Conservation (phyloP, 2,329 filamentous ascomycete genomes). For the Sporothrix pseudoabietina region DNA sequence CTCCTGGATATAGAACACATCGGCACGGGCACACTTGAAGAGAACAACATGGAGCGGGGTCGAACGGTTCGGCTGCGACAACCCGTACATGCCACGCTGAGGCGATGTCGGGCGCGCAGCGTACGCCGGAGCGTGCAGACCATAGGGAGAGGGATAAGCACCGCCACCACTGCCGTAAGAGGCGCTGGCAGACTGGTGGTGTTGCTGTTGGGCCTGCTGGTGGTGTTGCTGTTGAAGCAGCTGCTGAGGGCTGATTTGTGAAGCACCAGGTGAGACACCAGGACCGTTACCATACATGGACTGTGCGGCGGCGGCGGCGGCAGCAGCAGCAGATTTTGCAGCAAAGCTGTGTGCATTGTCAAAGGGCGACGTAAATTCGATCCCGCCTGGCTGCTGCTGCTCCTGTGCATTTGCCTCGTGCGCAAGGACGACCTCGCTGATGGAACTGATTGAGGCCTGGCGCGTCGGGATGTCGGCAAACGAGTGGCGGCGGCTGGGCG, state of each 20-base stretch:
- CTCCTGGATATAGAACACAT: slow-evolving; percentile 96
- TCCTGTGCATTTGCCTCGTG: slow-evolving; percentile 53
- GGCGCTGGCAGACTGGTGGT: slow-evolving; percentile 34
- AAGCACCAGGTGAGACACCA: slow-evolving; percentile 28
- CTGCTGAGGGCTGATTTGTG: slow-evolving; percentile 26
- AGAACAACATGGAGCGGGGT: slow-evolving; percentile 84
- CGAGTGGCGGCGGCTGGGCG: slow-evolving; percentile 77
- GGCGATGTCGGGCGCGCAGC: slow-evolving; percentile 60
- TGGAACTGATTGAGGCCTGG: slow-evolving; percentile 64
- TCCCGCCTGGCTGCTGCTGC: slow-evolving; percentile 43
- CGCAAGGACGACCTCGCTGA: slow-evolving; percentile 53
- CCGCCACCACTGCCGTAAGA: slow-evolving; percentile 34
- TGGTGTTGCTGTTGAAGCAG: slow-evolving; percentile 22
- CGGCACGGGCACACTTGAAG: slow-evolving; percentile 94
- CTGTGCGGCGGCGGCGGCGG: slow-evolving; percentile 28
- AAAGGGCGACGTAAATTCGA: slow-evolving; percentile 49
- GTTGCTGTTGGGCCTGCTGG: slow-evolving; percentile 23
- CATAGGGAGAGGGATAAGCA: slow-evolving; percentile 53
- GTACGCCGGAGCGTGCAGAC: slow-evolving; percentile 49
- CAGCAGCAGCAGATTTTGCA: slow-evolving; percentile 39
- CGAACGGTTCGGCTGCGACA: slow-evolving; percentile 63
- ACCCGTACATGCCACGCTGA: slow-evolving; percentile 62
- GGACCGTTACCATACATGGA: slow-evolving; percentile 25
- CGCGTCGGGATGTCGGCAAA: slow-evolving; percentile 69
- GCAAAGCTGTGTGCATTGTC: slow-evolving; percentile 43